Conservation (phyloP, 352 stramenopile species). For the Phytophthora cactorum region DNA sequence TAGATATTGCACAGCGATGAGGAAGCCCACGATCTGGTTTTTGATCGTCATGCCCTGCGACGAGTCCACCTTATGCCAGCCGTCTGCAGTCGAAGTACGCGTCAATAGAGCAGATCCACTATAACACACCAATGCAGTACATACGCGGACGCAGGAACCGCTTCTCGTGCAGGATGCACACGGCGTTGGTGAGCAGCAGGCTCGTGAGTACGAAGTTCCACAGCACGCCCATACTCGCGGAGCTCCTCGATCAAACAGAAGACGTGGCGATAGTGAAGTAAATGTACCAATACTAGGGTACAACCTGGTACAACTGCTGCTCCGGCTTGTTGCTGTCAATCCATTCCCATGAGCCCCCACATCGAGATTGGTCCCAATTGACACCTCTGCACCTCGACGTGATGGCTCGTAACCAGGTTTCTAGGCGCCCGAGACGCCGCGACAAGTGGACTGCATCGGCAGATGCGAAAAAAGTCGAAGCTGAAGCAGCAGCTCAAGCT, state of each 20-base stretch:
- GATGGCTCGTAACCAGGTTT: constrained; percentile 39
- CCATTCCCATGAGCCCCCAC: not conserved
- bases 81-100: constrained; percentile 48
- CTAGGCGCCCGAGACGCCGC: constrained; percentile 16
- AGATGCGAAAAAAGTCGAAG: constrained; percentile 17
- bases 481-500: constrained; percentile 5
- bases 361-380: constrained; percentile 6
- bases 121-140: constrained; percentile 18
- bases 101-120: not conserved
- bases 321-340: constrained; percentile 5
- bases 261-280: constrained; percentile 11
- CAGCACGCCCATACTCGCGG: constrained; percentile 70
- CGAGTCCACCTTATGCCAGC: constrained; percentile 84
- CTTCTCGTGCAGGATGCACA: constrained; percentile 90
- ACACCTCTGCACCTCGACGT: constrained; percentile 13
- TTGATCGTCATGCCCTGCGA: constrained; percentile 86
- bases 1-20: constrained; percentile 87
- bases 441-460: constrained; percentile 6
- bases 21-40: constrained; percentile 88
- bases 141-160: constrained; percentile 85
- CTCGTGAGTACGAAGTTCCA: constrained; percentile 91
- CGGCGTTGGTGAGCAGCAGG: constrained; percentile 84
- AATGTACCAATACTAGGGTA: constrained; percentile 9
- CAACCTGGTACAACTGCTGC: constrained; percentile 5
- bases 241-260: constrained; percentile 2